These are phyloP conservation scores for Bimuria novae-zelandiae DNA, from an alignment of 2,329 filamentous ascomycete species.

Conservation along the genomic window DNA sequence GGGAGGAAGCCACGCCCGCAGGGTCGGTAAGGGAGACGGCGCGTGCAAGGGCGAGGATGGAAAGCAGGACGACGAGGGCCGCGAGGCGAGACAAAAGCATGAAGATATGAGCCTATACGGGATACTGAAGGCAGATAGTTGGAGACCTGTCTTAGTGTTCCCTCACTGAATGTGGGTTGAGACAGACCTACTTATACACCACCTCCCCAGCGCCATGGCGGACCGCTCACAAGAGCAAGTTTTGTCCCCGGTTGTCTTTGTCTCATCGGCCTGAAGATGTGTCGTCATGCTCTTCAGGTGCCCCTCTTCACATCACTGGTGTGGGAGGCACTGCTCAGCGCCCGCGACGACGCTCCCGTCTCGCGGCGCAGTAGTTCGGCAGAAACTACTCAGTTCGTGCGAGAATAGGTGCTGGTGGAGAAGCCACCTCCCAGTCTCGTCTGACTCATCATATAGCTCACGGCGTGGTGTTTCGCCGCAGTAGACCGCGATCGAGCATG, in stretches of 20 bases:
- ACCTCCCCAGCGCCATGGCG: no score
- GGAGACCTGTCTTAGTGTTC: no score
- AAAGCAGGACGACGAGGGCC: constrained; percentile 8
- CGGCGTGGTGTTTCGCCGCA: background rate
- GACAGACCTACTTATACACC: constrained; percentile 4
- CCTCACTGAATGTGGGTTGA: no score
- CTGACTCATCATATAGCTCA: no score
- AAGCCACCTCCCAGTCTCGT: no score
- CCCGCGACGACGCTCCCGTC: background rate
- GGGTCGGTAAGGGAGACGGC: constrained; percentile 20
- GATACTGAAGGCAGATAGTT: no score
- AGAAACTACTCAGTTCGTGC: background rate
- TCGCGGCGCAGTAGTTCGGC: background rate
- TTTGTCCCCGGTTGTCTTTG: no score
- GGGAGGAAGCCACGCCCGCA: constrained; percentile 15
- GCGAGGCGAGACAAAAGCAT: background rate
- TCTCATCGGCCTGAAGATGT: background rate
- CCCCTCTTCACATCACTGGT: background rate
- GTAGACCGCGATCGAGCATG: no score
- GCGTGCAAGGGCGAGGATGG: constrained; percentile 8
- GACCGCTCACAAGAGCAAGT: no score
- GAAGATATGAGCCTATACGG: no score
- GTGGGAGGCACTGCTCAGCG: background rate
- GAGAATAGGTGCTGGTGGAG: no score
- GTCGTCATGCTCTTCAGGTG: background rate